Evolutionary conservation across 192 early-diverging fungal species (phyloP), one percentile per base, ranked within the genome.

Genomic region (Geranomyces michiganensis): DNA sequence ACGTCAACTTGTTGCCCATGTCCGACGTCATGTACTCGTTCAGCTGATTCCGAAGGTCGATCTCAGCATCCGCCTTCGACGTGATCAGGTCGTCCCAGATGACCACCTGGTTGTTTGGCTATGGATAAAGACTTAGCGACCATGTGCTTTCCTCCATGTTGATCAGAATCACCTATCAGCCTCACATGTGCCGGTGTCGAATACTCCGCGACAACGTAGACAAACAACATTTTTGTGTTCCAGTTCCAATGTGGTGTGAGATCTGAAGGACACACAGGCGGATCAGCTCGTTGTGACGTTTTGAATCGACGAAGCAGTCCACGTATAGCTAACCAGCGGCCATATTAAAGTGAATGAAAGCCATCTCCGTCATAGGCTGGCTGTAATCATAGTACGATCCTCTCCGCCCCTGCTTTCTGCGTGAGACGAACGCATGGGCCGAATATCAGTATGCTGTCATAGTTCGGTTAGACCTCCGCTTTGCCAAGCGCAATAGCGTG

Each of bases 151-250:
- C 46, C 46, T 19, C 51, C 51, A 26, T 15, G 7, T 3, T 15
- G n/a, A 2, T 15, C 51, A 41, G 0, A 51, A 7, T 47, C 51
- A 24, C 6, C 19, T 9, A 7, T 32, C 58, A 29, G 5, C 55
- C 82, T 75, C 79, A 93, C 90, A 72, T 92, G 87, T 27, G 81
- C 76, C 21, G 82, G 78, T 9, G 90, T 90, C 43, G 78, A 77
- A 74, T 91, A 96, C 69, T 96, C 92, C 12, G 85, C 90, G 9
- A 93, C 86, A 22, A 90, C 79, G 47, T 84, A 86, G 44, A 93
- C 85, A 84, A 94, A 94, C 29, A 96, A 72, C 76, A 93, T 90
- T 73, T 96, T 96, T 33, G 92, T 92, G 69, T 96, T 96, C 92
- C 92, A 96, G 70, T 93, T 88, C 76, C 93, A 96, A 27, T 92